Base-by-base conservation (phyloP, 495 filamentous ascomycete genomes). In the Neohortaea acidophila region DNA sequence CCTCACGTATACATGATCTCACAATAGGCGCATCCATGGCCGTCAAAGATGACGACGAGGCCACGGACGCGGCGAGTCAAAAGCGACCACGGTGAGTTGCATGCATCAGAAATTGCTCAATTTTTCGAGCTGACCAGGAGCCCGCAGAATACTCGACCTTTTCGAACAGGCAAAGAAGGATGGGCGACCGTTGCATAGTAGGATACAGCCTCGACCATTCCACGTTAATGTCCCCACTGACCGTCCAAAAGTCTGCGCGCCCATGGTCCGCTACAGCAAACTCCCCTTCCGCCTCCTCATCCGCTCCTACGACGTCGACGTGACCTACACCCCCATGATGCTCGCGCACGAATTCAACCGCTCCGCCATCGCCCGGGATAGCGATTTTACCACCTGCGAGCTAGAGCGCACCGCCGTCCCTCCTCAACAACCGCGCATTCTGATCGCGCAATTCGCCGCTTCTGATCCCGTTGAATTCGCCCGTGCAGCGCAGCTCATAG, bases 261-360 rank as follows among this genome's bases (percentile, higher is more conserved):
- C 75, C n/a, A 80, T 80, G 75, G 75, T 80, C 32, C 62, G 75
- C 42, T 63, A 62, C 39, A 54, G 50, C 32, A 59, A 62, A 47
- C 62, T 80, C 5, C 73, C 75, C 41, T 79, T 80, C 49, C 66
- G 75, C 32, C 64, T 73, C 34, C 71, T 75, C 0, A 65, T 71
- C 2, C 59, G 66, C 27, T 56, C 67, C 21, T 77, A 74, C 51
- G 65, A 65, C 23, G 68, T 70, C 12, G 75, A 79, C 49, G 52
- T 80, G 14, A 68, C 67, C 43, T 79, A 75, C 63, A 79, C 75
- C 5, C 75, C 75, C 26, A 80, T 80, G 75, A 72, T 79, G 45
- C 59, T 80, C 21, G 74, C 75, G 29, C 79, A 79, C 49, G 75
- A 80, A 55, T 80, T 79, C 52, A 73, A 75, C 51, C 61, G 75